These are phyloP conservation scores for Anthracocystis walkeri DNA, from an alignment of 1,284 basidiomycete species.

Conservation along the genomic window DNA sequence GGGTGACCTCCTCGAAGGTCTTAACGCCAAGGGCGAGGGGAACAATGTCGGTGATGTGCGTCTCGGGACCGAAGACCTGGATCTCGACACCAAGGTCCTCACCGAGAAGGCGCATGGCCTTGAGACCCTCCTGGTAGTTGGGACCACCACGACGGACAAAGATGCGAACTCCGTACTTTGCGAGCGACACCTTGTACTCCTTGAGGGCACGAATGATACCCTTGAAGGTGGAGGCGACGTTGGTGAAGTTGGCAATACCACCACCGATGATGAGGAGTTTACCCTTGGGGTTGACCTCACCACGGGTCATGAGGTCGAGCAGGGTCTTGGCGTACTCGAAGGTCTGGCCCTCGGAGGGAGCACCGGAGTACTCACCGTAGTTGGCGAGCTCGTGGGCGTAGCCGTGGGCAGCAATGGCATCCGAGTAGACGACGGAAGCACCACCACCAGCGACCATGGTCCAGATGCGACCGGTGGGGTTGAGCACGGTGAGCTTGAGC, in stretches of 20 bases:
- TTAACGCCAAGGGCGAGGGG: conserved; percentile 91
- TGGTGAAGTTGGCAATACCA: conserved; percentile 99
- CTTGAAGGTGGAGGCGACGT: conserved; percentile 99
- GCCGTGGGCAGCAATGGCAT: conserved; percentile 95
- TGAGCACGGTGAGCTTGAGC: conserved; percentile 96
- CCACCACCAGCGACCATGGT: conserved; percentile 96
- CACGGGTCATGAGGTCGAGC: conserved; percentile 93
- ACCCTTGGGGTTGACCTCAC: conserved; percentile 73
- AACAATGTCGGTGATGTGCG: conserved; percentile 98
- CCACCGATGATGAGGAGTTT: conserved; percentile 99
- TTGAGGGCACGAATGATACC: conserved; percentile 97
- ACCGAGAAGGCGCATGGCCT: conserved; percentile 97
- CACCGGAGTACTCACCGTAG: conserved; percentile 99
- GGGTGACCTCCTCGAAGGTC: conserved; percentile 64
- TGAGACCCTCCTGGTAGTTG: conserved; percentile 99
- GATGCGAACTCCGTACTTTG: conserved; percentile 67
- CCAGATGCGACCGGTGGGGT: conserved; percentile 94
- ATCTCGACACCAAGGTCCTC: conserved; percentile 98
- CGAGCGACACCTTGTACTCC: conserved; percentile 79
- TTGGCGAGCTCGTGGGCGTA: conserved; percentile 98
- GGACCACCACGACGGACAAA: conserved; percentile 98
- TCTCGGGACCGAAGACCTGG: conserved; percentile 94
- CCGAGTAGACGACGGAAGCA: conserved; percentile 82
- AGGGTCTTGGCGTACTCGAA: conserved; percentile 99
- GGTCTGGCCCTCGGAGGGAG: conserved; percentile 96